Percentiles rank a stretch among this genome's conserved stretches.
Conservation (phyloP, 2,329 filamentous ascomycete species). For the Monilinia vaccinii-corymbosi region DNA sequence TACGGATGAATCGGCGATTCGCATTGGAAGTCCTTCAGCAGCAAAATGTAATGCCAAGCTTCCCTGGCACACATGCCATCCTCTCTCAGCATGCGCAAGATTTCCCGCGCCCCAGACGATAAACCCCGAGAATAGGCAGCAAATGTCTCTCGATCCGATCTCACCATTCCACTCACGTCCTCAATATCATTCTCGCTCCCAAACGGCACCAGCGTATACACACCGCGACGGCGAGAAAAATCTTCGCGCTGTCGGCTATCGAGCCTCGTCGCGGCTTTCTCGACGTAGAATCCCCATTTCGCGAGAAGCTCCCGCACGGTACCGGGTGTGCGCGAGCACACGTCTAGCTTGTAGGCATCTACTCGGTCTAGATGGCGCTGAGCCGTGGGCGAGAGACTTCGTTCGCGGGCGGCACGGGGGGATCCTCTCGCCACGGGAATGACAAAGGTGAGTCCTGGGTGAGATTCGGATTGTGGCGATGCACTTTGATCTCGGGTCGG, state of each 20-base stretch:
- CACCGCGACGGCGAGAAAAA: neutral
- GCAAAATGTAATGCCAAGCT: neutral
- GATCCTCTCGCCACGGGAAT: too few species aligned
- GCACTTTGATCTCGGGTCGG: too few species aligned
- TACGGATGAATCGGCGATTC: neutral
- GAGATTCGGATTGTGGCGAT: too few species aligned
- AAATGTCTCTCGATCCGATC: neutral
- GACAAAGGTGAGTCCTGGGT: neutral
- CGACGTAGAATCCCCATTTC: neutral
- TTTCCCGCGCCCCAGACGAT: neutral
- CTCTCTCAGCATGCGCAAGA: neutral
- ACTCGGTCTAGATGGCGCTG: neutral
- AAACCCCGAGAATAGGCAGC: neutral
- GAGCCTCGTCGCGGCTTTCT: neutral
- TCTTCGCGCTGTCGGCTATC: neutral
- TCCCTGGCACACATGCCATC: neutral
- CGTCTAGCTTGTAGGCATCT: rapidly evolving
- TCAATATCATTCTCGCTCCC: neutral
- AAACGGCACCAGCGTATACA: neutral
- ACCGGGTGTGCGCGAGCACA: neutral
- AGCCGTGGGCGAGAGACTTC: neutral
- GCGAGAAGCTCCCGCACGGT: neutral
- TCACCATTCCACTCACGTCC: neutral
- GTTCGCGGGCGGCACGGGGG: neutral
- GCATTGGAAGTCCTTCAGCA: neutral